Evolutionary conservation across 352 stramenopile species (phyloP).

Genomic region (Pythium rhizo-oryzae): DNA sequence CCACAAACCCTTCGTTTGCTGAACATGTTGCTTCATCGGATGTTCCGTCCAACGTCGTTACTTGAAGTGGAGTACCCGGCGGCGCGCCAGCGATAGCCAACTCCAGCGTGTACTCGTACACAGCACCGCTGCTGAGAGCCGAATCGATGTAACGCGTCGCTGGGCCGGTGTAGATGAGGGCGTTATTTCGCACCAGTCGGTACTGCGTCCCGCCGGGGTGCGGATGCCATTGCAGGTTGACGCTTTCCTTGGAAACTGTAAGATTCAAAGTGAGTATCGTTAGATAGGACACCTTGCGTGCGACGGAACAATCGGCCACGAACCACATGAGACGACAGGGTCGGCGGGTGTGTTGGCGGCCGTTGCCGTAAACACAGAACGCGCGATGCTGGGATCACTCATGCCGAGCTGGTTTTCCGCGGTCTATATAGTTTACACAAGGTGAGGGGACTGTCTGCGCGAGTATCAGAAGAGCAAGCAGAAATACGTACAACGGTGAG

Average conservation of each 20-base stretch:
- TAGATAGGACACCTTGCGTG: neutral
- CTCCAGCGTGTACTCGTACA: constrained; percentile 20
- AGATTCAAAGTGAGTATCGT: neutral
- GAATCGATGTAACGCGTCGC: constrained; percentile 22
- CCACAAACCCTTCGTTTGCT: constrained; percentile 32
- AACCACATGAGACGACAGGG: constrained; percentile 31
- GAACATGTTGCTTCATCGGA: constrained; percentile 30
- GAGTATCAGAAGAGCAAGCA: neutral
- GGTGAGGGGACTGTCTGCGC: neutral
- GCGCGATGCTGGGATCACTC: constrained; percentile 10
- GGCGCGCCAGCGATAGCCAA: neutral
- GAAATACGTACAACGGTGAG: constrained; percentile 43
- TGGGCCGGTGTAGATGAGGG: constrained; percentile 17
- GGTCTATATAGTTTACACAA: neutral
- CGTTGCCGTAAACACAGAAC: constrained; percentile 10
- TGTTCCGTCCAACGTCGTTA: constrained; percentile 5
- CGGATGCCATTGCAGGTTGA: constrained; percentile 49
- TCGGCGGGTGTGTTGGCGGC: constrained; percentile 14
- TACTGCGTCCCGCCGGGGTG: constrained; percentile 46
- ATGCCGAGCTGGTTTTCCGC: constrained; percentile 7
- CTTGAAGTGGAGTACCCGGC: constrained; percentile 6
- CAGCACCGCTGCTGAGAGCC: neutral
- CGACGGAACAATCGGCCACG: neutral
- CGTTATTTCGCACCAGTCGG: constrained; percentile 37
- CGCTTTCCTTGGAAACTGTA: constrained; percentile 35